Percentiles rank a stretch among this genome's conserved stretches.
phyloP scores from a whole-genome alignment of 371 early-diverging fungal species.

The Apophysomyces sp. region DNA sequence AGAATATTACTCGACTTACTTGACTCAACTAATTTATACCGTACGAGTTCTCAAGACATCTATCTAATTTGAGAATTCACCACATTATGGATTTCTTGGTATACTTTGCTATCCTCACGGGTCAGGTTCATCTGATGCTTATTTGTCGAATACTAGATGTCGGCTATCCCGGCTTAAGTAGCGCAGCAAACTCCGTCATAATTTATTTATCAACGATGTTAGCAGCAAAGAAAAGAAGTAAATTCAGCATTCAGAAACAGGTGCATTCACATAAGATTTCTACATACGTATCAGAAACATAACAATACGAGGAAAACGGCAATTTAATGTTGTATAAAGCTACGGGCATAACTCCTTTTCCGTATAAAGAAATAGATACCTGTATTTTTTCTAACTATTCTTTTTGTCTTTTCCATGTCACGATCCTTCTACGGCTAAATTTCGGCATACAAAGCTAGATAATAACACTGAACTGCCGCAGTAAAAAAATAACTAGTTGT shows the following conservation, averaged over 20 bases:
- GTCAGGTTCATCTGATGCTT: not conserved
- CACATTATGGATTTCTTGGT: too few relatives aligned
- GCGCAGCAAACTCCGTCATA: not conserved
- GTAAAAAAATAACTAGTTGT: not conserved
- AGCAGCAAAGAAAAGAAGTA: not conserved
- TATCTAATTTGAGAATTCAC: too few relatives aligned
- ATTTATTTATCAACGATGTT: not conserved
- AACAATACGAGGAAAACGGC: too few relatives aligned
- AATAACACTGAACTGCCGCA: not conserved
- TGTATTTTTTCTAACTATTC: not conserved
- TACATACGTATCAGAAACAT: not conserved
- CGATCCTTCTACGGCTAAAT: not conserved
- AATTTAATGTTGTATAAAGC: too few relatives aligned
- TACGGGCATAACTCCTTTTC: not conserved
- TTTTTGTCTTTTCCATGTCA: not conserved
- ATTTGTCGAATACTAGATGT: not conserved
- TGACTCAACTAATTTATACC: too few relatives aligned
- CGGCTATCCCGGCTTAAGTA: not conserved
- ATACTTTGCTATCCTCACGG: not conserved
- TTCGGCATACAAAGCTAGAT: not conserved
- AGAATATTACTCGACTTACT: too few relatives aligned
- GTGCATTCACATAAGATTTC: not conserved
- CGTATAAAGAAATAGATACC: not conserved
- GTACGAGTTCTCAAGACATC: too few relatives aligned
- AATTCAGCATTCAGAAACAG: not conserved